Conservation (phyloP, 75 land plant species). For the Selaginella tamariscina region DNA sequence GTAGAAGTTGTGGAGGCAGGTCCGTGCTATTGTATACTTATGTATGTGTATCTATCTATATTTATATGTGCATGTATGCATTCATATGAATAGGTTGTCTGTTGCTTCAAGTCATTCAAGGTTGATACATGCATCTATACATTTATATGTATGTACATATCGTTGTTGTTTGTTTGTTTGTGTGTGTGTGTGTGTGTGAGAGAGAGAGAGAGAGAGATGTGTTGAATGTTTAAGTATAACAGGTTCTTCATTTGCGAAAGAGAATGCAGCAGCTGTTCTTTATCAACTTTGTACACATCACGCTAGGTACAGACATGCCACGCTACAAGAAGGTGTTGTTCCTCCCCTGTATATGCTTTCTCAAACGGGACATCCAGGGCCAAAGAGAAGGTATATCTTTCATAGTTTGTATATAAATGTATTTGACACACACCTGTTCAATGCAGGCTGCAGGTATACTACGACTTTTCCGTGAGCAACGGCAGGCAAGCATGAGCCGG, state of each 20-base stretch:
- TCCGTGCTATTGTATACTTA: conserved; percentile 32
- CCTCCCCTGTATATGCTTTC: background rate
- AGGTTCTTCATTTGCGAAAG: background rate
- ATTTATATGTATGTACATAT: too few relatives aligned
- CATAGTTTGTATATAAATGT: too few relatives aligned
- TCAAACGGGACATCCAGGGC: background rate
- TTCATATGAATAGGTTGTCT: background rate
- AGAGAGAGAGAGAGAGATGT: too few relatives aligned
- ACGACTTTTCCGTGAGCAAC: background rate
- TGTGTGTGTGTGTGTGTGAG: too few relatives aligned
- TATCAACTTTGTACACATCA: background rate
- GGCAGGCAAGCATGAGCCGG: background rate
- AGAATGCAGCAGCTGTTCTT: background rate
- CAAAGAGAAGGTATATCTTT: background rate
- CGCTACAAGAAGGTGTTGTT: background rate
- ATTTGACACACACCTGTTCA: too few relatives aligned
- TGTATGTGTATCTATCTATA: background rate
- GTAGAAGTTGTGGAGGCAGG: conserved; percentile 66
- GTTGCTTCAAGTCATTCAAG: too few relatives aligned
- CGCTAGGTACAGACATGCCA: background rate
- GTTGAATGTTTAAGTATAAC: too few relatives aligned
- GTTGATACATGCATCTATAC: too few relatives aligned
- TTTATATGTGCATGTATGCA: background rate
- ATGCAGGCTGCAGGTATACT: background rate
- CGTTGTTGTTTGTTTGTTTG: too few relatives aligned